Base-by-base conservation (phyloP, 148 eudicot species). In the Fagopyrum homotropicum region DNA sequence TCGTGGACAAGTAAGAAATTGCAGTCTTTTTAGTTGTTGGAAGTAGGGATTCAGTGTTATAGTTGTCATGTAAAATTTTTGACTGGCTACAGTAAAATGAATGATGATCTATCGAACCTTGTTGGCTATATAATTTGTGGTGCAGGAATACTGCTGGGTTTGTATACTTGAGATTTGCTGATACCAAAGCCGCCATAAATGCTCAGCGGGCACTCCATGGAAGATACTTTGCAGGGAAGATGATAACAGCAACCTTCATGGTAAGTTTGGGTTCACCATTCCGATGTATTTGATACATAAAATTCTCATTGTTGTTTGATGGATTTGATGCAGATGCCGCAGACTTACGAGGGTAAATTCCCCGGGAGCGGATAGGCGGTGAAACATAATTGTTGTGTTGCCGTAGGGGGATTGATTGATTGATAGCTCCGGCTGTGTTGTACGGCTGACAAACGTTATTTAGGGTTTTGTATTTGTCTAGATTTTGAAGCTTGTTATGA, bases 221-320 rank as follows among this genome's bases (percentile, higher is more conserved):
- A 55, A 84, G 98, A 81, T 93, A 97, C 94, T 93, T 91, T 87
- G 97, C 98, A 54, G 98, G 97, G 54, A 93, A 91, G 91, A 89
- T 93, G 98, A 91, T 93, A 77, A 89, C 90, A 40, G 97, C 98
- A 9, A 86, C 87, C 64, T 93, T 83, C 82, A 83, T 93, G 92
- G 98, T 93, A 78, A 77, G 16, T 55, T 35, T 35, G 40, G 40
- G 40, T 55, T 5, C 60, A 54, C n/a, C 59, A 16, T 55, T 4
- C n/a, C 29, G 5, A 30, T 50, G n/a, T 4, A 30, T 26, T 11
- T 10, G 12, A n/a, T 49, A 8, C 26, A 75, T 66, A 4, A 9
- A 22, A 9, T 17, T 45, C n/a, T 4, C 40, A 2, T 19, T 7
- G 30, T 45, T 44, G 35, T 11, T n/a, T 45, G 5, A 45, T 26